phyloP scores from a whole-genome alignment of 169 alveolate species.

The Plasmodium ovale region DNA sequence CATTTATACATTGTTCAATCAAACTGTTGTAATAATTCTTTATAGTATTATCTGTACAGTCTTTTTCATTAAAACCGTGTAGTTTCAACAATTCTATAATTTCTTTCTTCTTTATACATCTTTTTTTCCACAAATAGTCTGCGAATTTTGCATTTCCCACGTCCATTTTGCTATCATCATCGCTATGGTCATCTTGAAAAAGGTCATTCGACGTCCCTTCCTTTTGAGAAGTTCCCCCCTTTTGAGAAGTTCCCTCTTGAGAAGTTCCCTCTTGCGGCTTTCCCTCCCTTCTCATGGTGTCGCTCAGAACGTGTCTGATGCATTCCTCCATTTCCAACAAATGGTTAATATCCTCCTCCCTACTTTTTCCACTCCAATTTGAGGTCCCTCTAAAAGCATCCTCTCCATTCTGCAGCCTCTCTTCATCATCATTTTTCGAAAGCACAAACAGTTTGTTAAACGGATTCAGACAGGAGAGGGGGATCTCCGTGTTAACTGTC shows the following conservation, averaged over 20 bases:
- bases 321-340: slow-evolving; percentile 13
- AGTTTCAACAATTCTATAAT: slow-evolving; percentile 32
- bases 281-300: not conserved
- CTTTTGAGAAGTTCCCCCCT: no score
- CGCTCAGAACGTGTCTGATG: not conserved
- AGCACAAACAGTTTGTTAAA: slow-evolving; percentile 49
- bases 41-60: slow-evolving; percentile 52
- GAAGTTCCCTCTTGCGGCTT: not conserved
- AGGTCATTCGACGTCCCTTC: not conserved
- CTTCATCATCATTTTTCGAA: slow-evolving; percentile 23
- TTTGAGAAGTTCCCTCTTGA: no score
- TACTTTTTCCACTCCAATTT: not conserved
- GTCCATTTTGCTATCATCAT: not conserved
- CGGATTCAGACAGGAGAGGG: slow-evolving; percentile 31
- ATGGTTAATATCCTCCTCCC: slow-evolving; percentile 27
- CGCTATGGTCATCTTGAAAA: not conserved
- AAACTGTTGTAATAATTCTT: slow-evolving; percentile 31
- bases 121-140: slow-evolving; percentile 68
- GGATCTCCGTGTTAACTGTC: not conserved
- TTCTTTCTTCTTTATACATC: slow-evolving; percentile 68
- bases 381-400: not conserved
- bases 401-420: not conserved
- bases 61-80: slow-evolving; percentile 26
- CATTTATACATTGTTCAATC: slow-evolving; percentile 55
- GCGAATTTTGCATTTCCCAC: slow-evolving; percentile 17